Base-by-base conservation (phyloP, 768 basidiomycete species). In the Suillus subalutaceus region DNA sequence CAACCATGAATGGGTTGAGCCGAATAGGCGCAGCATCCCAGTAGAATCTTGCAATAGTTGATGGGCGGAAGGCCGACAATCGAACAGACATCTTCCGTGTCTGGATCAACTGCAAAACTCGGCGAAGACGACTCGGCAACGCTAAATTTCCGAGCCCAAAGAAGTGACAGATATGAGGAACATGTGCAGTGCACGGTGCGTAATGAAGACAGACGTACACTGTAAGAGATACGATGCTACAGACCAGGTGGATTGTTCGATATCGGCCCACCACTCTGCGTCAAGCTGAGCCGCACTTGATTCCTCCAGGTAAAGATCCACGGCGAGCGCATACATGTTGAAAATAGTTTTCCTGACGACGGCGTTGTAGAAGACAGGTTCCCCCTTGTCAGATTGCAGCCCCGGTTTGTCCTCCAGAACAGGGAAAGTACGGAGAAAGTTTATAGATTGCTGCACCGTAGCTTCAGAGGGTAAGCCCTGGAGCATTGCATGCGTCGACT, bases 191-290 rank as follows among this genome's bases (percentile, higher is more conserved):
- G 30, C 20, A 48, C 13, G 41, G 23, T 9, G 1, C 65, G 12
- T 32, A 9, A 58, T 48, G 43, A 32, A 57, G 20, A 32, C 1
- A 52, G 6, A 81, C 89, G 70, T 72, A 96, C 94, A 92, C 80
- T 96, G 92, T 2, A 96, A 68, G 35, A 96, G 81, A 76, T 91
- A 94, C 72, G 85, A 79, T 4, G 84, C 83, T 12, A 90, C 82
- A 23, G 81, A 84, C 62, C 77, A 69, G 35, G 80, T 72, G 4
- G 91, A 93, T 40, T 86, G 83, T 68, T 90, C 88, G 50, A 91
- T 75, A 37, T 87, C 84, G 18, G 84, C 83, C 96, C 96, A 98
- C 91, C 92, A 97, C 55, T 91, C 86, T 23, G 92, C 87, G 71
- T 95, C 93, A 8, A 82, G 77, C 70, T 96, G 94, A 15, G 89